Conservation (phyloP, 768 basidiomycete genomes). For the Cantharellus anzutake region DNA sequence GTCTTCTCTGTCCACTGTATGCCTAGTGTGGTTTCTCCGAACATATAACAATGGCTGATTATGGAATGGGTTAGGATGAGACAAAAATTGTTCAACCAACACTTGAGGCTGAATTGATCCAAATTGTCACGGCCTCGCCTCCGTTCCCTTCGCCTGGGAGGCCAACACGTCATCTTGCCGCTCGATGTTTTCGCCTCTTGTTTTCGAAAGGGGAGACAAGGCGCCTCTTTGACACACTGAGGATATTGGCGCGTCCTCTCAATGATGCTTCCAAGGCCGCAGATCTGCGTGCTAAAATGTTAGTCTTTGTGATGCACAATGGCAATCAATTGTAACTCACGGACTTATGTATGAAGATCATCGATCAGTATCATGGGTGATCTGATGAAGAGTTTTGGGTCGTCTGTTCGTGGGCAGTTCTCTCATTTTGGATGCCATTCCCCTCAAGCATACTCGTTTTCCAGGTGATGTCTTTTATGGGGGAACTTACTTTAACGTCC, state of each 20-base stretch:
- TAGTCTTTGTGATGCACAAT: constrained; percentile 14
- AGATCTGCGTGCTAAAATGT: constrained; percentile 56
- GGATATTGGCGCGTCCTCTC: constrained; percentile 53
- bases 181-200: constrained; percentile 53
- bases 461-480: constrained; percentile 91
- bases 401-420: constrained; percentile 37
- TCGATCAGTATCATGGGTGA: constrained; percentile 78
- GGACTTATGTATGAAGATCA: constrained; percentile 29
- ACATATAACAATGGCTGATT: not conserved
- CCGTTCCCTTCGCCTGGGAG: constrained; percentile 74
- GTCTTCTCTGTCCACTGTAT: not conserved
- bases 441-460: not conserved
- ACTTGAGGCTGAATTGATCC: constrained; percentile 45
- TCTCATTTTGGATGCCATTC: not conserved
- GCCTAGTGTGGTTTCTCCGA: not conserved
- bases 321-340: not conserved
- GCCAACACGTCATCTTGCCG: constrained; percentile 58
- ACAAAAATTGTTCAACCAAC: constrained; percentile 43
- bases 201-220: constrained; percentile 70
- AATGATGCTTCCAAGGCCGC: constrained; percentile 41
- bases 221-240: constrained; percentile 72
- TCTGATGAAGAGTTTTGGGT: constrained; percentile 66
- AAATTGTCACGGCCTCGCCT: constrained; percentile 42
- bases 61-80: constrained; percentile 29
- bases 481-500: constrained; percentile 51